Percentiles rank a stretch among this genome's conserved stretches.
Conservation (phyloP, 2,329 filamentous ascomycete genomes). For the Graphilbum fragrans region DNA sequence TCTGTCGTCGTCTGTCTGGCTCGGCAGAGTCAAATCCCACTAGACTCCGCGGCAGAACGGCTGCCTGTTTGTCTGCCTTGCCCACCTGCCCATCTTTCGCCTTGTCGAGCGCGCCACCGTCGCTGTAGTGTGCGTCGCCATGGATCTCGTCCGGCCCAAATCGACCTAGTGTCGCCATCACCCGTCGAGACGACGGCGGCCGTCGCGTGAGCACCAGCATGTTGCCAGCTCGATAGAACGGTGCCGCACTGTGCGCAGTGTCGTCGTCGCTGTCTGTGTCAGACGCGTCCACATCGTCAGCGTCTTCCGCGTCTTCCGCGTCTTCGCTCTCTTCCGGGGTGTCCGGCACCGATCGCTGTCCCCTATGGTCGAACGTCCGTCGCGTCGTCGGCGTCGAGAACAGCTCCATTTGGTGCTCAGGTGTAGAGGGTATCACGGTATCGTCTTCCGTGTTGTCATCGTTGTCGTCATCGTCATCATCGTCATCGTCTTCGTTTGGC, state of each 20-base stretch:
- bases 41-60: background rate
- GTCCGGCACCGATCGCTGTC: no score
- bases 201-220: background rate
- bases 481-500: no score
- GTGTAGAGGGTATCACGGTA: no score
- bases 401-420: no score
- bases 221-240: background rate
- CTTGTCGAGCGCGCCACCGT: slow-evolving; percentile 66
- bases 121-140: slow-evolving; percentile 74
- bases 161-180: slow-evolving; percentile 1
- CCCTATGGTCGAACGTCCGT: no score
- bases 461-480: no score
- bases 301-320: no score
- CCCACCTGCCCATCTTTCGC: background rate
- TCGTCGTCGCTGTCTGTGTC: background rate
- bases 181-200: background rate
- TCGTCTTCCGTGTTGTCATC: no score
- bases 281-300: background rate
- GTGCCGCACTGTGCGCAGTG: background rate
- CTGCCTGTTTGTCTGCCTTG: background rate
- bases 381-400: no score
- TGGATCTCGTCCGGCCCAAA: slow-evolving; percentile 56
- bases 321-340: no score
- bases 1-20: background rate
- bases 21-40: background rate